Percentiles rank a stretch among this genome's conserved stretches.
Conservation (phyloP, 495 filamentous ascomycete genomes). For the Podospora pseudoanserina region DNA sequence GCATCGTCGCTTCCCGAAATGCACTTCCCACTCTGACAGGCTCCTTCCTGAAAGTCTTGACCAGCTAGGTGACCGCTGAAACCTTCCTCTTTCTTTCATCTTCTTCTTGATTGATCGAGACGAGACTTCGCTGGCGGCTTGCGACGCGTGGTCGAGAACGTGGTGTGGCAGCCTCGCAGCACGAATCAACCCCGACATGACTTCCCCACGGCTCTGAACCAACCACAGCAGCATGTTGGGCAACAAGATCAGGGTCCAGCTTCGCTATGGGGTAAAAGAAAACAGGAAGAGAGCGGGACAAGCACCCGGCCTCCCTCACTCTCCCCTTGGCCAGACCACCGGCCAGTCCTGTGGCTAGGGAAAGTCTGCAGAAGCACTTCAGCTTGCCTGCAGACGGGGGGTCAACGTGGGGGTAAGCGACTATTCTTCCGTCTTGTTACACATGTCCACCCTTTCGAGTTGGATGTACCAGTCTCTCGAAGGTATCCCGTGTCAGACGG, state of each 20-base stretch:
- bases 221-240: not conserved
- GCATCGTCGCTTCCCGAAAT: not conserved
- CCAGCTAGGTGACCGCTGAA: not conserved
- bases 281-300: slow-evolving; percentile 8
- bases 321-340: not conserved
- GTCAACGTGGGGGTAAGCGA: slow-evolving; percentile 12
- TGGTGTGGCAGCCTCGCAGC: not conserved
- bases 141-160: not conserved
- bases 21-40: not conserved
- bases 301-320: slow-evolving; percentile 1
- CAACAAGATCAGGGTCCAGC: not conserved
- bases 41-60: not conserved
- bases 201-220: slow-evolving; percentile 5
- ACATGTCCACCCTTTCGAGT: not conserved
- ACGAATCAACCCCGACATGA: not conserved
- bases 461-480: not conserved
- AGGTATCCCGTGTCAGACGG: not conserved
- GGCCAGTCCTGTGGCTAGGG: not conserved
- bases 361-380: not conserved
- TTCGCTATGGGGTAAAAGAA: slow-evolving; percentile 18
- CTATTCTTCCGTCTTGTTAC: not conserved
- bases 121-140: too few relatives aligned
- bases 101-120: not conserved
- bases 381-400: not conserved
- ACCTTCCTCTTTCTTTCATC: not conserved